phyloP scores from a whole-genome alignment of 2,329 filamentous ascomycete species.

The Fusarium nodosum region DNA sequence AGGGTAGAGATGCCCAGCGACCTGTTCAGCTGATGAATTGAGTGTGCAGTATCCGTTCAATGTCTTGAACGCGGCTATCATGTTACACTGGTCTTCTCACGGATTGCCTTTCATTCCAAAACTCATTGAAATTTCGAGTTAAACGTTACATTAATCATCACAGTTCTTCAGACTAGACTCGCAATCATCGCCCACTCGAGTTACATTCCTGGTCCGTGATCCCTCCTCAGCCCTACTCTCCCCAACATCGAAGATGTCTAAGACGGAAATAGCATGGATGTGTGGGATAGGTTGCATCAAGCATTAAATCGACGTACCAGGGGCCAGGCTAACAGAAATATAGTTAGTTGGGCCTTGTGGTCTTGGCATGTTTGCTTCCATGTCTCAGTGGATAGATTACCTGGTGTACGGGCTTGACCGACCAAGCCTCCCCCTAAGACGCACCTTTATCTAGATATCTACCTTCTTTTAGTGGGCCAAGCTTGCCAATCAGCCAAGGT shows the following conservation, averaged over 20 bases:
- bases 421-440: background rate
- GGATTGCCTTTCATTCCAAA: too few relatives aligned
- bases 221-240: background rate
- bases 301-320: background rate
- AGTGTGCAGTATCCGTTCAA: background rate
- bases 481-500: background rate
- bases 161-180: background rate
- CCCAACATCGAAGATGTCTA: background rate
- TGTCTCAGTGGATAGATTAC: slow-evolving; percentile 1
- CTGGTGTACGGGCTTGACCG: background rate
- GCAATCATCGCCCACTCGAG: background rate
- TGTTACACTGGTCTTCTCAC: too few relatives aligned
- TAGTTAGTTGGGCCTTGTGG: background rate
- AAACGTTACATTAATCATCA: too few relatives aligned
- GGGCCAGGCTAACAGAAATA: background rate
- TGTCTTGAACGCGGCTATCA: background rate
- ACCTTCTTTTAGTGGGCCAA: background rate
- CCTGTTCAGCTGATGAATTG: background rate
- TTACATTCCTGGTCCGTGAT: background rate
- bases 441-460: background rate
- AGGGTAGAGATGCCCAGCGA: background rate
- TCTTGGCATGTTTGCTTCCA: slow-evolving; percentile 4
- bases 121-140: too few relatives aligned
- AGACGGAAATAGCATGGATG: slow-evolving; percentile 2
- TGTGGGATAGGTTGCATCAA: background rate